phyloP scores from a whole-genome alignment of 768 basidiomycete genomes.

The Pleurotus tuber-regium region DNA sequence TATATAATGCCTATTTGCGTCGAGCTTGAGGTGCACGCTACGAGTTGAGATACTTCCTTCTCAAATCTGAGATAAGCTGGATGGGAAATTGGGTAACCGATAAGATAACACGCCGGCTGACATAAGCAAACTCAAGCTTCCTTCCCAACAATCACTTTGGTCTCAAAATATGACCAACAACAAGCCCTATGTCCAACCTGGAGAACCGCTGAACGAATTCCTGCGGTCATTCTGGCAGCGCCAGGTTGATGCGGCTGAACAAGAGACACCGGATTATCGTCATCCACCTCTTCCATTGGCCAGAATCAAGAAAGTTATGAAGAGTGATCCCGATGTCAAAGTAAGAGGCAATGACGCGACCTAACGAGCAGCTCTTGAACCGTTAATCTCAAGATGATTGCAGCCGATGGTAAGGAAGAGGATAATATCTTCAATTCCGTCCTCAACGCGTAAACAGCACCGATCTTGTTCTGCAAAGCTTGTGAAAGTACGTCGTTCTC shows the following conservation, averaged over 20 bases:
- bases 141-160: no score
- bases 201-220: constrained; percentile 85
- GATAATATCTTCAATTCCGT: constrained; percentile 10
- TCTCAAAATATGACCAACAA: constrained; percentile 16
- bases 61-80: no score
- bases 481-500: constrained; percentile 80
- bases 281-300: constrained; percentile 91
- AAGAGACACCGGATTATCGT: constrained; percentile 83
- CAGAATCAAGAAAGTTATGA: constrained; percentile 99
- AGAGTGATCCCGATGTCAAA: constrained; percentile 96
- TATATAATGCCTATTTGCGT: background rate
- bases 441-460: constrained; percentile 49
- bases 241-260: constrained; percentile 83
- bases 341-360: constrained; percentile 40
- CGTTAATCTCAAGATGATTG: constrained; percentile 77
- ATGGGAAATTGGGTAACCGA: no score
- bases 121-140: no score
- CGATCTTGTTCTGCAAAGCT: constrained; percentile 95
- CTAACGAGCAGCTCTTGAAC: constrained; percentile 8
- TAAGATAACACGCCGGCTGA: no score
- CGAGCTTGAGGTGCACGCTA: background rate
- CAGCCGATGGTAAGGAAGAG: constrained; percentile 74
- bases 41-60: background rate
- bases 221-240: constrained; percentile 88
- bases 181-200: constrained; percentile 74